Evolutionary conservation across 495 filamentous ascomycete genomes (phyloP), one percentile per base, ranked within the genome.

Genomic region (Platismatia glauca): DNA sequence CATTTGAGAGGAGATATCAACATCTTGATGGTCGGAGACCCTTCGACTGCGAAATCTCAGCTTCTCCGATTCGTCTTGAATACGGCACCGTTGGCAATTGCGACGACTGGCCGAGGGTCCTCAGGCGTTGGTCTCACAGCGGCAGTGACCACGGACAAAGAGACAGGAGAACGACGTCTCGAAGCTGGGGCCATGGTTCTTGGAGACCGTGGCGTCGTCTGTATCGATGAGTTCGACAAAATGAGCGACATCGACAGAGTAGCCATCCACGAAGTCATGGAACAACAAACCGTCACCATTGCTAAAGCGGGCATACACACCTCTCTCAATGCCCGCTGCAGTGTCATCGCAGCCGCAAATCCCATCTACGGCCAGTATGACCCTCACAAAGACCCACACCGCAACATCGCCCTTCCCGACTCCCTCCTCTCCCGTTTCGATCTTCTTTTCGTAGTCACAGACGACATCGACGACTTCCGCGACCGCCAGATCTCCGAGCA

Each of bases 231-330:
- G 73, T 99, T 99, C 71, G 94, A 99, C 76, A 99, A 99, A 76
- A 99, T 99, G 94, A 95, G 89, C 66, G 94, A 97, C 73, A 87
- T 97, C 43, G 94, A 99, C 73, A 86, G 94, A 67, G 94, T 99
- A 27, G 94, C 94, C 55, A 99, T 99, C 69, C 94, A 99, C 82
- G 94, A 99, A 90, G 94, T 99, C 61, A 99, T 99, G 94, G 94
- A 99, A 75, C 94, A 99, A 77, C 94, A 99, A 72, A 99, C 94
- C 0, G 94, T 99, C 63, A 99, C 94, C 34, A 97, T 99, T 69
- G 94, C 94, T 34, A 99, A 99, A 76, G 94, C 94, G 7, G 94
- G 94, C 66, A 99, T 99, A 56, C 94, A 99, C 75, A 99, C 94
- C 8, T 95, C 91, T 27, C 83, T 99, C 61, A 99, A 99, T 69